These are phyloP conservation scores for Stentor coeruleus DNA, from an alignment of 73 alveolate genomes.

Conservation along the genomic window DNA sequence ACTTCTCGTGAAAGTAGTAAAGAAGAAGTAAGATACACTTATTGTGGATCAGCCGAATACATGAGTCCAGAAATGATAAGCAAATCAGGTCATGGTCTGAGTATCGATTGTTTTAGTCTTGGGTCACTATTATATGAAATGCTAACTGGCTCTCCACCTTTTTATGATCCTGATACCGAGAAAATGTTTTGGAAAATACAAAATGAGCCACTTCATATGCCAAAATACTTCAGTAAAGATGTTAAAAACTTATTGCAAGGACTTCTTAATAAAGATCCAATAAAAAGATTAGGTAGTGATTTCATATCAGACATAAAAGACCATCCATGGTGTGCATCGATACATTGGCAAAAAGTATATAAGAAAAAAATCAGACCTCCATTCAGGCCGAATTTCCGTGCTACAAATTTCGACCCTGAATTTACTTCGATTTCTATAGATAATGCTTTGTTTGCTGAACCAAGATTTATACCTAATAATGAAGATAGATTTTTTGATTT, in stretches of 20 bases:
- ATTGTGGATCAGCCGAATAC: conserved; percentile 27
- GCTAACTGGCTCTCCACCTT: conserved; percentile 63
- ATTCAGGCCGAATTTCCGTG: conserved; percentile 48
- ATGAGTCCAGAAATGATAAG: conserved; percentile 32
- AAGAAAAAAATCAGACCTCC: conserved; percentile 64
- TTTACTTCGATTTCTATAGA: conserved; percentile 24
- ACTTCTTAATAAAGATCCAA: conserved; percentile 73
- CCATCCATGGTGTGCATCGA: conserved; percentile 64
- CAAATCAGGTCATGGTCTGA: conserved; percentile 41
- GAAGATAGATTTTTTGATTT: not conserved
- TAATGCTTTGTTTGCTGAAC: conserved; percentile 24
- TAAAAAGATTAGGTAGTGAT: conserved; percentile 70
- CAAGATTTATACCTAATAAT: not conserved
- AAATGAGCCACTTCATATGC: conserved; percentile 33
- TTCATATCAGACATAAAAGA: conserved; percentile 56
- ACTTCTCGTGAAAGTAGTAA: not conserved
- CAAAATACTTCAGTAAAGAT: conserved; percentile 31
- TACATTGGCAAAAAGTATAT: conserved; percentile 58
- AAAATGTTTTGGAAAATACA: conserved; percentile 39
- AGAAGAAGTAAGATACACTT: not conserved
- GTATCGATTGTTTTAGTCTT: conserved; percentile 41
- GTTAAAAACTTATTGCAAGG: conserved; percentile 63
- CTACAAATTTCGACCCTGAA: conserved; percentile 70
- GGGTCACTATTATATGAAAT: conserved; percentile 50
- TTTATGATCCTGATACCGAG: conserved; percentile 36